Evolutionary conservation across 345 rosid species (phyloP).

Genomic region (Arabidopsis suecica): DNA sequence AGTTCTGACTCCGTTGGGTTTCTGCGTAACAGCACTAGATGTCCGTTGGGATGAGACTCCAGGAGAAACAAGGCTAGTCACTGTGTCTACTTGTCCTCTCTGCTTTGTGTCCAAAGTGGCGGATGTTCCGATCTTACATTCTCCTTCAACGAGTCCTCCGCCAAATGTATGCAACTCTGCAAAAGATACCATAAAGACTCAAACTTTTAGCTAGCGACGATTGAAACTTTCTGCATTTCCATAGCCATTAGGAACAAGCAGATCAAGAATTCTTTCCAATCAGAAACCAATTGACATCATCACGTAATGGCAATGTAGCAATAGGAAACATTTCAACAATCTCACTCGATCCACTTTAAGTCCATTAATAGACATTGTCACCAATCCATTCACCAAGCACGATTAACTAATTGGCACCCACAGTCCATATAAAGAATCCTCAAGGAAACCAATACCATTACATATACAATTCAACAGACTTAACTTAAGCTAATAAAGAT

Average conservation of each 20-base stretch:
- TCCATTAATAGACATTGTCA: background rate
- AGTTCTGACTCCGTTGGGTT: slow-evolving; percentile 66
- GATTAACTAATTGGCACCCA: background rate
- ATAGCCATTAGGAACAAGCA: slow-evolving; percentile 17
- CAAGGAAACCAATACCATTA: background rate
- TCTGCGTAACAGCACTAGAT: slow-evolving; percentile 56
- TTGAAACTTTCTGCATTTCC: slow-evolving; percentile 14
- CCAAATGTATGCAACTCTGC: slow-evolving; percentile 85
- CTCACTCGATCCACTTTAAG: background rate
- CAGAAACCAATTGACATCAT: slow-evolving; percentile 11
- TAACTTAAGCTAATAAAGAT: slow-evolving; percentile 1
- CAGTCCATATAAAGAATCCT: background rate
- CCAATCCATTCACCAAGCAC: background rate
- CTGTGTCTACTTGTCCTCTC: slow-evolving; percentile 55
- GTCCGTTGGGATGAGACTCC: slow-evolving; percentile 73
- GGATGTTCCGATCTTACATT: slow-evolving; percentile 59
- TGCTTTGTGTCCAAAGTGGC: slow-evolving; percentile 58
- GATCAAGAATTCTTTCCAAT: background rate
- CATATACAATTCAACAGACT: background rate
- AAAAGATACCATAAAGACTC: slow-evolving; percentile 3
- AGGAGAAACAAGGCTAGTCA: slow-evolving; percentile 50
- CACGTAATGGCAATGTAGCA: background rate
- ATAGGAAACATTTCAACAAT: slow-evolving; percentile 12
- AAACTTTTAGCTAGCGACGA: slow-evolving; percentile 1
- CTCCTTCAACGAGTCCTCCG: slow-evolving; percentile 71